Evolutionary conservation across 2,329 filamentous ascomycete genomes (phyloP).

Genomic region (Exophiala sideris): DNA sequence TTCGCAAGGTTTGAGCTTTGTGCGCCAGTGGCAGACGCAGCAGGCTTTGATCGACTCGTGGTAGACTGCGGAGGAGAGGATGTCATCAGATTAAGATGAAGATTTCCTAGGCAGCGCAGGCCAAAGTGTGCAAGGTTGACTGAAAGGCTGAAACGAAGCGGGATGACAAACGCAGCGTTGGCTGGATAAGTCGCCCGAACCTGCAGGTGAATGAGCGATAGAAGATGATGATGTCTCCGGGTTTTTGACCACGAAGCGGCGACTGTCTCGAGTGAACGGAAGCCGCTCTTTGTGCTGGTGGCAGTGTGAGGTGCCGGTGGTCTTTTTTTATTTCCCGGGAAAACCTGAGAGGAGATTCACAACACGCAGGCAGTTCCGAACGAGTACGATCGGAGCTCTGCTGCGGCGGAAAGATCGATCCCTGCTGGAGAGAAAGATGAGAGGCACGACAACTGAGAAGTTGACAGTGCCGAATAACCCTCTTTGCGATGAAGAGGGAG

Average conservation of each 20-base stretch:
- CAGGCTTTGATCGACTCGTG: constrained; percentile 17
- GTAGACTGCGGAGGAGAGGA: constrained; percentile 18
- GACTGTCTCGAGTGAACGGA: constrained; percentile 32
- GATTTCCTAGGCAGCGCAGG: constrained; percentile 6
- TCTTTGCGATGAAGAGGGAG: constrained; percentile 20
- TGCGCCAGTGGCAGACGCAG: constrained; percentile 6
- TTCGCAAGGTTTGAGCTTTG: constrained; percentile 17
- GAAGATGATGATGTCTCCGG: constrained; percentile 1
- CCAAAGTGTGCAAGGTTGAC: constrained; percentile 14
- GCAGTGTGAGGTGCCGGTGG: constrained; percentile 10
- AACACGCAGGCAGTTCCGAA: constrained; percentile 17
- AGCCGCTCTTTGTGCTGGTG: constrained; percentile 28
- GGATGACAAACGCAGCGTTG: constrained; percentile 21
- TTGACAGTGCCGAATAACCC: constrained; percentile 22
- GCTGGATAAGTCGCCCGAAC: constrained; percentile 19
- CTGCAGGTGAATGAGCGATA: constrained; percentile 20
- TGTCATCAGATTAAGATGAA: constrained; percentile 25
- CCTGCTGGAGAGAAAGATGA: constrained; percentile 9
- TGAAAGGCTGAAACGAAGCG: constrained; percentile 19
- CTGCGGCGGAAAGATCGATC: constrained; percentile 12
- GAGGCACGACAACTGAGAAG: constrained; percentile 20
- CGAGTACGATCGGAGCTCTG: constrained; percentile 13
- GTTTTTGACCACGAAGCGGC: constrained; percentile 22
- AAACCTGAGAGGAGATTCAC: constrained; percentile 25
- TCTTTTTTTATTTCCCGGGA: constrained; percentile 7